Evolutionary conservation across 2,329 filamentous ascomycete species (phyloP).

Genomic region (Domatiomyces globalis): DNA sequence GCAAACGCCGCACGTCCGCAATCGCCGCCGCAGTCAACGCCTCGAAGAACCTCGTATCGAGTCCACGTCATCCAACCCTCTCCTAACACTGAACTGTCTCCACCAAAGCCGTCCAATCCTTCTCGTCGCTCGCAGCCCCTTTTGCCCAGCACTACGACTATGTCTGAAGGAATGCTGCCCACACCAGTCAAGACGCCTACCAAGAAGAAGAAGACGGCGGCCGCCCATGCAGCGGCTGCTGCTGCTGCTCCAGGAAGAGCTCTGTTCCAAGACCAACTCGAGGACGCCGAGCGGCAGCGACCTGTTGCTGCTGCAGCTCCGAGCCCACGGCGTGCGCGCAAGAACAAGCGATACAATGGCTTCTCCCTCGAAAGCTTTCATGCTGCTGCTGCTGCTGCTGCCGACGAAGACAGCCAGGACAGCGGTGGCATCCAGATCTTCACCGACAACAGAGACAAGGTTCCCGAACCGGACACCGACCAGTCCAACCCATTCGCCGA

Average conservation of each 20-base stretch:
- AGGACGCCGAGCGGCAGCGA: neutral
- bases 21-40: constrained; percentile 10
- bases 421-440: constrained; percentile 39
- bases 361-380: constrained; percentile 35
- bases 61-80: constrained; percentile 15
- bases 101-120: constrained; percentile 13
- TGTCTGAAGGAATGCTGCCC: constrained; percentile 37
- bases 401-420: constrained; percentile 21
- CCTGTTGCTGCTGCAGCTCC: constrained; percentile 27
- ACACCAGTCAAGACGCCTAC: constrained; percentile 49
- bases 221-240: constrained; percentile 30
- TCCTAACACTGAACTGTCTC: constrained; percentile 5
- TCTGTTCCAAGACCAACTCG: constrained; percentile 34
- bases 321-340: constrained; percentile 34
- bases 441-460: constrained; percentile 49
- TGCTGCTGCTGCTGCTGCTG: constrained; percentile 18
- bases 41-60: constrained; percentile 11
- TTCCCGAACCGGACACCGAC: constrained; percentile 38
- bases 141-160: constrained; percentile 17
- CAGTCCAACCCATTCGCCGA: constrained; percentile 42
- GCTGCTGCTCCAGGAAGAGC: constrained; percentile 24
- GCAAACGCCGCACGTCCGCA: neutral
- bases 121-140: constrained; percentile 16
- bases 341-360: constrained; percentile 31
- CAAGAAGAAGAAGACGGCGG: constrained; percentile 37